Conservation (phyloP, 345 rosid species). For the Turritis glabra region DNA sequence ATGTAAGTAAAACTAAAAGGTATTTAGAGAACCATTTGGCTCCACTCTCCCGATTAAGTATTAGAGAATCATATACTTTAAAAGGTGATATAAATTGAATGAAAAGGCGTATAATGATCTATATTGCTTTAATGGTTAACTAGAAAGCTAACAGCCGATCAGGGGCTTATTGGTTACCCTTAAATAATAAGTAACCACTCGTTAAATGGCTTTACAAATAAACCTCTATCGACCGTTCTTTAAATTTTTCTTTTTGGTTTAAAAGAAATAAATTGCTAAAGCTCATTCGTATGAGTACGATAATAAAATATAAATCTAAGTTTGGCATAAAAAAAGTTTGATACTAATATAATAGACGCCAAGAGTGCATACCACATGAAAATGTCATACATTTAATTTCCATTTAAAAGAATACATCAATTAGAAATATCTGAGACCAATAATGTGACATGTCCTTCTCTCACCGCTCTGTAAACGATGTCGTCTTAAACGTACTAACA, state of each 20-base stretch:
- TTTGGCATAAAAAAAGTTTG: conserved; percentile 28
- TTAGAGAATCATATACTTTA: conserved; percentile 22
- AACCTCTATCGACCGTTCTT: conserved; percentile 34
- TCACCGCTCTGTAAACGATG: conserved; percentile 27
- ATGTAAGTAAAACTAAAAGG: not conserved
- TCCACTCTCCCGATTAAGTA: conserved; percentile 4
- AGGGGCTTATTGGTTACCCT: conserved; percentile 22
- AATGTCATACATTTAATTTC: not conserved
- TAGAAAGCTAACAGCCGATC: conserved; percentile 14
- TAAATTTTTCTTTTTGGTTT: not conserved
- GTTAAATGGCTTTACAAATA: conserved; percentile 17
- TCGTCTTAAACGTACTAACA: conserved; percentile 29
- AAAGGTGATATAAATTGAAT: not conserved
- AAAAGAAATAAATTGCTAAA: not conserved
- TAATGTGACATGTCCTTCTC: conserved; percentile 35
- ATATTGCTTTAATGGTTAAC: conserved; percentile 9
- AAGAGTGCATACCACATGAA: conserved; percentile 35
- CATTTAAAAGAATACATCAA: conserved; percentile 17
- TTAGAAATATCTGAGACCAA: conserved; percentile 35
- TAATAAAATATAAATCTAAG: conserved; percentile 1
- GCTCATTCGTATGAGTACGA: conserved; percentile 20
- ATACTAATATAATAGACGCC: conserved; percentile 28
- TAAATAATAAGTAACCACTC: conserved; percentile 26
- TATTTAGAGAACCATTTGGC: conserved; percentile 10
- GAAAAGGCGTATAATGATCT: not conserved